Conservation (phyloP, 2,329 filamentous ascomycete species). For the Mollisia scopiformis region DNA sequence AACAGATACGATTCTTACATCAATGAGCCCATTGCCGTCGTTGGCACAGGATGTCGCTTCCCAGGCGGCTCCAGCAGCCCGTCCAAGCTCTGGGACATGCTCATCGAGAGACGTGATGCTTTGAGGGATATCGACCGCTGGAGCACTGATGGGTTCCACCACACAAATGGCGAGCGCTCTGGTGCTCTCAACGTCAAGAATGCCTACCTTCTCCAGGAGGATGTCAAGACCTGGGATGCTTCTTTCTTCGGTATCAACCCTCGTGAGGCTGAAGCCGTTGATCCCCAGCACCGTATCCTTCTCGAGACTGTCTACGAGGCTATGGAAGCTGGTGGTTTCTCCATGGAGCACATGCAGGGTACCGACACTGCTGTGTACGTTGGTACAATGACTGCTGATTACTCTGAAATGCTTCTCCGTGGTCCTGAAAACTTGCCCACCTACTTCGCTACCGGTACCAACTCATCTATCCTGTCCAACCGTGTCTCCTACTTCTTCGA, state of each 20-base stretch:
- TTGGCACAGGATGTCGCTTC: constrained; percentile 44
- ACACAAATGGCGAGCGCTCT: constrained; percentile 48
- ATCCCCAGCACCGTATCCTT: constrained; percentile 27
- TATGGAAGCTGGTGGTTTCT: constrained; percentile 30
- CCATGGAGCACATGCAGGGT: constrained; percentile 16
- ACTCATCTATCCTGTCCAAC: constrained; percentile 41
- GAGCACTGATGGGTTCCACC: constrained; percentile 55
- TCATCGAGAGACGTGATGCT: constrained; percentile 45
- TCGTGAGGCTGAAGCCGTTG: constrained; percentile 32
- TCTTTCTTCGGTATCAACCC: constrained; percentile 37
- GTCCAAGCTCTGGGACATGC: constrained; percentile 51
- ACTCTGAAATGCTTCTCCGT: constrained; percentile 14
- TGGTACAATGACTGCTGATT: constrained; percentile 34
- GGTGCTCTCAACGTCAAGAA: constrained; percentile 20
- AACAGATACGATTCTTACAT: constrained; percentile 3
- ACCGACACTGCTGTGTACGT: constrained; percentile 34
- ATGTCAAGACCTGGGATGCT: constrained; percentile 41
- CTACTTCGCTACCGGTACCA: constrained; percentile 39
- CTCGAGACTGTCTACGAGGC: constrained; percentile 35
- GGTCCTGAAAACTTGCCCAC: constrained; percentile 15
- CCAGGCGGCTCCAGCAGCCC: constrained; percentile 45
- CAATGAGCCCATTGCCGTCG: constrained; percentile 35
- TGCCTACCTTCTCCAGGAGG: constrained; percentile 39
- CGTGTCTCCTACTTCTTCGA: constrained; percentile 47
- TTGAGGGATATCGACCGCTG: constrained; percentile 47